phyloP scores from a whole-genome alignment of 1,284 basidiomycete species.

The Lignosus rhinocerotis region DNA sequence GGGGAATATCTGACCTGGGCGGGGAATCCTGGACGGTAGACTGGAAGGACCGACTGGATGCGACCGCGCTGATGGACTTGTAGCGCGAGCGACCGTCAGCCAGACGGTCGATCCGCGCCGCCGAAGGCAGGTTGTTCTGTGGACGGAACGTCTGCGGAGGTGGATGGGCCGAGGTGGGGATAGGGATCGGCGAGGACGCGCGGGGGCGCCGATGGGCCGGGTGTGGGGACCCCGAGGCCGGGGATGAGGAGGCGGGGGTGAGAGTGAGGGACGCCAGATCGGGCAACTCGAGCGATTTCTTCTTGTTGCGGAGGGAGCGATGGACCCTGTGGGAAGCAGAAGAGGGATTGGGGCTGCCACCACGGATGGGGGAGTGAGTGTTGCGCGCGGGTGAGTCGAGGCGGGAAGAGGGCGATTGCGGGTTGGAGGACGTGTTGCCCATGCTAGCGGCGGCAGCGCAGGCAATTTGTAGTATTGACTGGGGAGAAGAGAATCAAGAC shows the following conservation, averaged over 20 bases:
- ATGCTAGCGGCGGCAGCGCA: slow-evolving; percentile 29
- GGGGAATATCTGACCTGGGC: slow-evolving; percentile 27
- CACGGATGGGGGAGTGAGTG: slow-evolving; percentile 28
- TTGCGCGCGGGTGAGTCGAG: slow-evolving; percentile 26
- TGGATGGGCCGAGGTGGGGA: slow-evolving; percentile 48
- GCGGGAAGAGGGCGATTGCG: slow-evolving; percentile 23
- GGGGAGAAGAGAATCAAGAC: slow-evolving; percentile 16
- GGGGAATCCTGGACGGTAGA: slow-evolving; percentile 35
- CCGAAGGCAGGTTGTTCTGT: slow-evolving; percentile 36
- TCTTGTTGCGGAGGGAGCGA: slow-evolving; percentile 63
- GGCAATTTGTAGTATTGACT: slow-evolving; percentile 14
- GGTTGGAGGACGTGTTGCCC: slow-evolving; percentile 38
- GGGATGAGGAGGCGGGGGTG: slow-evolving; percentile 44
- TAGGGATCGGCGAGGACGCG: slow-evolving; percentile 42
- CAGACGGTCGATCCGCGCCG: slow-evolving; percentile 33
- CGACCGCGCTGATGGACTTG: slow-evolving; percentile 39
- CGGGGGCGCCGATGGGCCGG: slow-evolving; percentile 42
- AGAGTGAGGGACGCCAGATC: slow-evolving; percentile 69
- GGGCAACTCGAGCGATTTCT: slow-evolving; percentile 74
- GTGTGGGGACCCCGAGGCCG: slow-evolving; percentile 42
- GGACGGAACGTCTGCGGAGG: slow-evolving; percentile 32
- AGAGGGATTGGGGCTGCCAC: slow-evolving; percentile 30
- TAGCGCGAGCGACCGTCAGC: slow-evolving; percentile 27
- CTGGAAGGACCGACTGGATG: slow-evolving; percentile 46
- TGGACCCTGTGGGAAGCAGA: slow-evolving; percentile 36